Conservation (phyloP, 75 land plant genomes). For the Picea glauca region DNA sequence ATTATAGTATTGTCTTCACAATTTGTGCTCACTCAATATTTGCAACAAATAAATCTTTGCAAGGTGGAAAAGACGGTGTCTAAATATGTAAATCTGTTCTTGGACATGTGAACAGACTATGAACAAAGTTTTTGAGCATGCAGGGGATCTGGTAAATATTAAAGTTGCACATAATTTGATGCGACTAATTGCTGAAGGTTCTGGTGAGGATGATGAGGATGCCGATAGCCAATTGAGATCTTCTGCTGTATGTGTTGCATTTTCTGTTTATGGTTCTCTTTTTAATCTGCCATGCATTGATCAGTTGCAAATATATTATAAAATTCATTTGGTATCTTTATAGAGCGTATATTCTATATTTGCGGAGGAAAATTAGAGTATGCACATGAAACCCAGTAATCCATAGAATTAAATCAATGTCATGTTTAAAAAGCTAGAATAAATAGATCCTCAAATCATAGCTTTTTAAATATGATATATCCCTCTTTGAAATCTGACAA, state of each 20-base stretch:
- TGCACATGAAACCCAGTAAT: not conserved
- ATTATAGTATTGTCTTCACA: not conserved
- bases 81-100: not conserved
- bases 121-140: slow-evolving; percentile 99
- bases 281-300: not conserved
- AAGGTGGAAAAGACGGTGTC: slow-evolving; percentile 6
- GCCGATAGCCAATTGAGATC: slow-evolving; percentile 90
- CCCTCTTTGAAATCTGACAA: too few relatives aligned
- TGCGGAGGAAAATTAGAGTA: not conserved
- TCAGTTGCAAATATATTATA: not conserved
- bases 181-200: slow-evolving; percentile 98
- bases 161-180: slow-evolving; percentile 97
- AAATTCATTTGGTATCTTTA: not conserved
- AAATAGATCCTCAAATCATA: too few relatives aligned
- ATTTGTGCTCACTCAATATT: not conserved
- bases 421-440: not conserved
- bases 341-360: not conserved
- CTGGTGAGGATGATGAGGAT: slow-evolving; percentile 89
- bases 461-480: too few relatives aligned
- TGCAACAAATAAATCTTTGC: not conserved
- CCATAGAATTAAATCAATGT: not conserved
- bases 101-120: slow-evolving; percentile 65
- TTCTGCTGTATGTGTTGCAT: slow-evolving; percentile 75
- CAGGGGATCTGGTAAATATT: slow-evolving; percentile 87
- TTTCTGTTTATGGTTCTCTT: not conserved